These are phyloP conservation scores for Ganoderma lucidum DNA, from an alignment of 1,284 basidiomycete species.

Conservation along the genomic window DNA sequence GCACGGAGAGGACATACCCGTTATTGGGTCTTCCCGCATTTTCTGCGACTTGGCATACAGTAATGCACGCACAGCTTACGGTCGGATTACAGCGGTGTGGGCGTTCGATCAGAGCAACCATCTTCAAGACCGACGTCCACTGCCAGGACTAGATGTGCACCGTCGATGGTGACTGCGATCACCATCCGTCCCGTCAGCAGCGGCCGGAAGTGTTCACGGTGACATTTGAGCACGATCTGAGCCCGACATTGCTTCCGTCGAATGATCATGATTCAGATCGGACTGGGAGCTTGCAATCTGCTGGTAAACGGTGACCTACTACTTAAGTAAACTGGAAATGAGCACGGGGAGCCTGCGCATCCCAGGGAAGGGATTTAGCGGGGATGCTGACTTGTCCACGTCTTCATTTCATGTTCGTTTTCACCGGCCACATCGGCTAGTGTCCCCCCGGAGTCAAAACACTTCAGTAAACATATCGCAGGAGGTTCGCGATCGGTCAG, in stretches of 20 bases:
- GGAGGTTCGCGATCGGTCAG: not conserved
- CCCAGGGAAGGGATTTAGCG: not conserved
- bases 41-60: not conserved
- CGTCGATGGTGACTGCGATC: not conserved
- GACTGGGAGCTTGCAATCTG: conserved; percentile 3
- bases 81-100: not conserved
- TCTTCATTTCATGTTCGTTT: not conserved
- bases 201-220: not conserved
- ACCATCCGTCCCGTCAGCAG: not conserved
- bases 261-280: not conserved
- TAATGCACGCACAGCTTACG: not conserved
- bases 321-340: not conserved
- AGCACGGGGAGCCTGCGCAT: not conserved
- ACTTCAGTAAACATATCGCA: not conserved
- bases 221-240: not conserved
- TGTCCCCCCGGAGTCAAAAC: not conserved
- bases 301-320: not conserved
- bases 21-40: not conserved
- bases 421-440: not conserved
- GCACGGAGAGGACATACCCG: not conserved
- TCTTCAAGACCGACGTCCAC: not conserved
- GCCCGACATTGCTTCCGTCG: not conserved
- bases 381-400: conserved; percentile 1
- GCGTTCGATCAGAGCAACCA: not conserved
- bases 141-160: not conserved